Base-by-base conservation (phyloP, 208 protist species). In the Trypanosoma mega region DNA sequence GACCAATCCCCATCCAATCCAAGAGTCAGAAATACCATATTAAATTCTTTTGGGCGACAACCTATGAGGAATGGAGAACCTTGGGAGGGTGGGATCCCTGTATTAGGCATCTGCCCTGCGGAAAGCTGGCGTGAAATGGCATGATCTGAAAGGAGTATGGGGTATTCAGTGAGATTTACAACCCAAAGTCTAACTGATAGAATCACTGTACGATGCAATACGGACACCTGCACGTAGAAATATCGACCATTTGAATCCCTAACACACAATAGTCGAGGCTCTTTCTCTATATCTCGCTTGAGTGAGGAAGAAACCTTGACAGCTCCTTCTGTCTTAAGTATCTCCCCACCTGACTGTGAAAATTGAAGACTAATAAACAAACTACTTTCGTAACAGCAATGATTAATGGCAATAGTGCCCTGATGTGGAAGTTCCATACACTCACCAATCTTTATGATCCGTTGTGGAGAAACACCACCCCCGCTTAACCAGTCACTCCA, bases 161-260 rank as follows among this genome's bases (percentile, higher is more conserved):
- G 82, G 65, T 89, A 93, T 53, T 84, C 73, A 34, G 82, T 93
- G 33, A 89, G 65, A 63, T 93, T 93, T 69, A 76, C 76, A 24
- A 90, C 80, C 86, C 86, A 93, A 48, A 90, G 20, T 14, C 68
- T 78, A 2, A 85, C 86, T 8, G 86, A 93, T 29, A 93, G 53
- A 14, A 90, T 64, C 18, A 93, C 71, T 1, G 79, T 87, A 16
- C 82, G 80, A 3, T 74, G 53, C 39, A 89, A 70, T n/a, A 93
- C 72, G 27, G 68, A 68, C 7, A 88, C 80, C 47, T 85, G 80
- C 0, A 90, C 71, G 56, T 82, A 78, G 54, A 93, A 93, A 45
- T 66, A 58, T 12, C 72, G 69, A 2, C 82, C 82, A 57, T 71
- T 66, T 49, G 55, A 53, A 65, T 90, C 79, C 26, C 60, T 58